Base-by-base conservation (phyloP, 1,284 basidiomycete species). In the Ceratobasidium sp. region DNA sequence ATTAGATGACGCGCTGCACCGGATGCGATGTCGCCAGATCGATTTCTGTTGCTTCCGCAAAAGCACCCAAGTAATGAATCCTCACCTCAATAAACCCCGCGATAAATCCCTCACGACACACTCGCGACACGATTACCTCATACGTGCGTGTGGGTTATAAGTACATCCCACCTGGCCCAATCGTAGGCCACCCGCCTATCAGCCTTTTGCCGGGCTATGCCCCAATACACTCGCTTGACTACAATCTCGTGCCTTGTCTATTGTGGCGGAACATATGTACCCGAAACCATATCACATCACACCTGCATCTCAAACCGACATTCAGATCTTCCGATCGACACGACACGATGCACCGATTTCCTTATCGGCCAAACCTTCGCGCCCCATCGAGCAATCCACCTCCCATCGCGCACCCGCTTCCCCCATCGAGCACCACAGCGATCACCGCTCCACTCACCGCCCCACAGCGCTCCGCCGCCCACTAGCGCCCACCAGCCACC, bases 81-180 rank as follows among this genome's bases (percentile, higher is more conserved):
- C 14, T 7, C 41, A 43, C n/a, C n/a, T n/a, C n/a, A n/a, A n/a
- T n/a, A n/a, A n/a, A n/a, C n/a, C n/a, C n/a, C n/a, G n/a, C n/a
- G n/a, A n/a, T 14, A 43, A 7, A 14, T 43, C 41, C 7, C 8
- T 43, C 41, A 14, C 41, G 8, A 14, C 41, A 14, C 14, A 43
- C 41, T 43, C 41, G 5, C 5, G 16, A 51, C 16, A n/a, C 19
- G 29, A 27, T 53, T 53, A 53, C 51, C 51, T 53, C 51, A 53
- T 29, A 53, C 51, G 22, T 27, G 22, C 51, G 29, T 27, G 51
- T 27, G 24, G 29, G 24, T 8, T 53, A 53, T 53, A 53, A 53
- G 51, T 53, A 53, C 51, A 53, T 53, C 51, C 51, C 22, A 53
- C 51, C 51, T 53, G 51, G 51, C 51, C 51, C 51, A 53, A 53